Evolutionary conservation across 2,329 filamentous ascomycete species (phyloP).

Genomic region (Pleoardoris graminearum): DNA sequence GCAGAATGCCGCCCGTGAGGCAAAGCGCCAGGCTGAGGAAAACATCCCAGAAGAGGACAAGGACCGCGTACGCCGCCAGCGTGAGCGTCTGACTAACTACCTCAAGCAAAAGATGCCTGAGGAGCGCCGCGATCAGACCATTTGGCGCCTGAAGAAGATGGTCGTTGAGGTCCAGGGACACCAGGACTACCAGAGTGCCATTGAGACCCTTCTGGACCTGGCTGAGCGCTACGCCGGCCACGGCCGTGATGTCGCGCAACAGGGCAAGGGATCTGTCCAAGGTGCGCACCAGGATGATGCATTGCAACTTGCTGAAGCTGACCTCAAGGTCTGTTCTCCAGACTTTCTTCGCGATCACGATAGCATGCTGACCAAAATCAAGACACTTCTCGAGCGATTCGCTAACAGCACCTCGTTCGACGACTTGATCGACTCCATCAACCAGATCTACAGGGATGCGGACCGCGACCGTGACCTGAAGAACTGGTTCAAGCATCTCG

Average conservation of each 20-base stretch:
- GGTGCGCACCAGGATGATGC: slow-evolving; percentile 67
- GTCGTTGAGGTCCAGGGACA: slow-evolving; percentile 95
- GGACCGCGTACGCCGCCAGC: slow-evolving; percentile 46
- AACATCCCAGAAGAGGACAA: slow-evolving; percentile 67
- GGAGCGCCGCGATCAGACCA: slow-evolving; percentile 88
- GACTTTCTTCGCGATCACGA: slow-evolving; percentile 45
- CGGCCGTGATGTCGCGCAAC: slow-evolving; percentile 65
- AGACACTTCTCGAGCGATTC: slow-evolving; percentile 89
- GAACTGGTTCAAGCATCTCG: slow-evolving; percentile 81
- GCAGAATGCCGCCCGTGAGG: slow-evolving; percentile 53
- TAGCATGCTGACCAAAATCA: slow-evolving; percentile 56
- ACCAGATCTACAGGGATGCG: slow-evolving; percentile 83
- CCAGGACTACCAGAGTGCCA: slow-evolving; percentile 88
- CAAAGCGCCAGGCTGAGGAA: slow-evolving; percentile 62
- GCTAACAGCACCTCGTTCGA: slow-evolving; percentile 91
- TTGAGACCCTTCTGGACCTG: slow-evolving; percentile 80
- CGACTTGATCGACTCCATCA: slow-evolving; percentile 82
- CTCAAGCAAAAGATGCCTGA: slow-evolving; percentile 83
- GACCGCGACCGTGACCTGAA: slow-evolving; percentile 85
- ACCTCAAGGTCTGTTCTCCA: slow-evolving; percentile 67
- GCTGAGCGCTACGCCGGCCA: slow-evolving; percentile 85
- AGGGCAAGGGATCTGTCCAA: slow-evolving; percentile 70
- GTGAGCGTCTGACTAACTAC: slow-evolving; percentile 68
- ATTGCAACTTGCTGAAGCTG: slow-evolving; percentile 72
- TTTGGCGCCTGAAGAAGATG: slow-evolving; percentile 97